Base-by-base conservation (phyloP, 352 stramenopile genomes). In the Phytopythium delawarense region DNA sequence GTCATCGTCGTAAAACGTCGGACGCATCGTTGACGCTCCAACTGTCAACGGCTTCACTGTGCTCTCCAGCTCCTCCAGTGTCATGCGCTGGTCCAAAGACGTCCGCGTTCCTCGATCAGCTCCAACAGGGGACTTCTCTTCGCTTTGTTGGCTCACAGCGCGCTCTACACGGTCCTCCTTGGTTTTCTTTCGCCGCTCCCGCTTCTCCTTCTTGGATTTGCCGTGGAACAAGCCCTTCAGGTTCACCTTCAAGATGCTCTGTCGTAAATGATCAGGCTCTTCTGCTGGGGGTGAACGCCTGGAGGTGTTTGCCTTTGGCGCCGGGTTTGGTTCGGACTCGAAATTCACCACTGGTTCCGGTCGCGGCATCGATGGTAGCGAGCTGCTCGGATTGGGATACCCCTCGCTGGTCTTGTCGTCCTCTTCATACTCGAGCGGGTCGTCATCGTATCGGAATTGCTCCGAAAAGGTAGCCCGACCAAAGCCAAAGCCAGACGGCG, bases 1-100 rank as follows among this genome's bases (percentile, higher is more conserved):
- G 48, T 87, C 62, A 35, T 77, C 61, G 11, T 78, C 74, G 57
- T 87, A 87, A 42, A 79, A 75, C 16, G 67, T 78, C 16, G 65
- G 62, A 20, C 59, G 58, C 30, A 30, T n/a, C 18, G 62, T 4
- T 25, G 56, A 37, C 21, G 61, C 21, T 39, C 15, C 54, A 13
- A 46, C 20, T 5, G 9, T 16, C 34, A 34, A 0, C 20, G 51
- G 51, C 9, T 57, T 57, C 9, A 34, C 32, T 3, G 51, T 30
- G 4, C 32, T 30, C 20, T 77, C 66, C 35, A 77, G 23, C 57
- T 75, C 72, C 58, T 77, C 62, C 16, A 79, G 37, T 11, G 69
- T 75, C 72, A 79, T 59, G 1, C 37, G 54, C 21, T 49, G 16
- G n/a, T 51, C 9, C 20, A 8, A 11, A n/a, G 32, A 20, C 71